phyloP scores from a whole-genome alignment of 768 basidiomycete genomes.

The Russula emetica region DNA sequence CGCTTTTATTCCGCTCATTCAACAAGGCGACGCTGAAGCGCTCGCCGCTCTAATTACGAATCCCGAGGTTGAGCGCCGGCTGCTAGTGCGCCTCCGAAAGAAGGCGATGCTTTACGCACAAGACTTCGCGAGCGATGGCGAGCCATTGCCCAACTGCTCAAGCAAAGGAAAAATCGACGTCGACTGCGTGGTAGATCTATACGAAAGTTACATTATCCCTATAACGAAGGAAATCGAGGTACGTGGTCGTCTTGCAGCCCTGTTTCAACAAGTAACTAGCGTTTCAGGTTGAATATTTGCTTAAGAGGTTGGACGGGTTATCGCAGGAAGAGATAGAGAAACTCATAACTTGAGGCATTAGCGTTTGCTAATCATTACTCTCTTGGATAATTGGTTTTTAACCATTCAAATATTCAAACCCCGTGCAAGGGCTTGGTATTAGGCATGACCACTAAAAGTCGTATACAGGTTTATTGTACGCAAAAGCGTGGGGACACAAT shows the following conservation, averaged over 20 bases:
- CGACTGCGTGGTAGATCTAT: constrained; percentile 87
- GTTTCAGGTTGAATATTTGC: constrained; percentile 87
- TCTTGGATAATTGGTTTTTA: not conserved
- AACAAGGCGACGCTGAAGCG: constrained; percentile 65
- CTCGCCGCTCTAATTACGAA: constrained; percentile 93
- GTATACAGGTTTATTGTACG: not conserved
- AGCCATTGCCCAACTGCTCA: constrained; percentile 40
- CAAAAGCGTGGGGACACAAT: not conserved
- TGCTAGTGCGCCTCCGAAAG: constrained; percentile 78
- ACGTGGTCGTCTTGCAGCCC: constrained; percentile 24
- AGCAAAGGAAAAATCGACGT: constrained; percentile 73
- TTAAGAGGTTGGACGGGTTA: constrained; percentile 82
- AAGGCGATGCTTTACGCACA: constrained; percentile 78
- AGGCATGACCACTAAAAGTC: not conserved
- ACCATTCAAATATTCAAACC: no score
- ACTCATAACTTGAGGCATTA: constrained; percentile 36
- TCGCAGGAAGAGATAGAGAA: constrained; percentile 74
- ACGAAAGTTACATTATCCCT: constrained; percentile 94
- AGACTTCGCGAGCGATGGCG: constrained; percentile 72
- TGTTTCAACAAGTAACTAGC: not conserved
- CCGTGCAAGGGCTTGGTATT: not conserved
- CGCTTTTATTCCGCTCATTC: constrained; percentile 90
- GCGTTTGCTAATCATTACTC: not conserved
- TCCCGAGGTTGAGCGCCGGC: constrained; percentile 85
- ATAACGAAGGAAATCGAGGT: constrained; percentile 99